phyloP scores from a whole-genome alignment of 345 rosid genomes.

The Lepidium didymum region DNA sequence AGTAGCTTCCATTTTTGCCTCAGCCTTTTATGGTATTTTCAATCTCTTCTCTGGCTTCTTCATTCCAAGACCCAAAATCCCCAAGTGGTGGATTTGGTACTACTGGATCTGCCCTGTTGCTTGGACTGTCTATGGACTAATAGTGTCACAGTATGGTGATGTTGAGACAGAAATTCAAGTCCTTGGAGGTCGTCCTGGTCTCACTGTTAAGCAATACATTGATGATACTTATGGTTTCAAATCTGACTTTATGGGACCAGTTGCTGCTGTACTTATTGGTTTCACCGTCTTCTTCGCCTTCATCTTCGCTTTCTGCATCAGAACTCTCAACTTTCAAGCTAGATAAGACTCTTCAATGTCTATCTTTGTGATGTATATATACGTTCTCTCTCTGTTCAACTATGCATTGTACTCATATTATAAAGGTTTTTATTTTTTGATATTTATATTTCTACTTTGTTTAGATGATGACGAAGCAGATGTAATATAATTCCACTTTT shows the following conservation, averaged over 20 bases:
- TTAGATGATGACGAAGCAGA: slow-evolving; percentile 13
- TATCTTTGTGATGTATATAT: neutral
- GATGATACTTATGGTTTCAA: slow-evolving; percentile 43
- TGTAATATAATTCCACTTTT: neutral
- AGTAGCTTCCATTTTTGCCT: slow-evolving; percentile 62
- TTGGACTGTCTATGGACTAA: slow-evolving; percentile 64
- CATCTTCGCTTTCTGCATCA: slow-evolving; percentile 65
- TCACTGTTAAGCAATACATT: slow-evolving; percentile 36
- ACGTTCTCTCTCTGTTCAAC: neutral
- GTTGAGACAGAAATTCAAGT: slow-evolving; percentile 23
- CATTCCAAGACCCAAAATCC: slow-evolving; percentile 81
- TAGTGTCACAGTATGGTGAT: slow-evolving; percentile 63
- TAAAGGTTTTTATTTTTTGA: neutral
- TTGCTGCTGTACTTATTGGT: slow-evolving; percentile 53
- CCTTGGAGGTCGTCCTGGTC: slow-evolving; percentile 22
- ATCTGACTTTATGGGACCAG: slow-evolving; percentile 61
- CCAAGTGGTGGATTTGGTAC: slow-evolving; percentile 88
- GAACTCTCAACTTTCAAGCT: slow-evolving; percentile 68
- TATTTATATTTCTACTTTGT: neutral
- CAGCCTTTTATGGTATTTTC: slow-evolving; percentile 68
- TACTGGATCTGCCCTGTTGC: slow-evolving; percentile 82
- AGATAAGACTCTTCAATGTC: slow-evolving; percentile 1
- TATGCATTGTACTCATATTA: neutral
- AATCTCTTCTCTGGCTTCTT: slow-evolving; percentile 86
- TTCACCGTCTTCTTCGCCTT: slow-evolving; percentile 60